Percentiles rank a stretch among this genome's conserved stretches.
Conservation (phyloP, 257 asterid species). For the Fraxinus cuspidata region DNA sequence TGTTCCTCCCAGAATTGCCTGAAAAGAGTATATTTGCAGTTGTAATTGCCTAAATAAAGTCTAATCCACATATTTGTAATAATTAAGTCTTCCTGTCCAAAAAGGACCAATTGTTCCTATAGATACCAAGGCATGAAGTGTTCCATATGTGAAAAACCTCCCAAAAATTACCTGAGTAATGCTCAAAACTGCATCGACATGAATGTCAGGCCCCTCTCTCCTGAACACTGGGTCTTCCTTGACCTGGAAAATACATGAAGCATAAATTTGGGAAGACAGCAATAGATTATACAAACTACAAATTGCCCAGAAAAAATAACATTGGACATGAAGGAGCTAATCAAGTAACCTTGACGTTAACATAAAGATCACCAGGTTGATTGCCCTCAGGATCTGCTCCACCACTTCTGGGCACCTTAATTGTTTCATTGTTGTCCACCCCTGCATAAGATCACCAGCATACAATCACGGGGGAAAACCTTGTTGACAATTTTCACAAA, state of each 20-base stretch:
- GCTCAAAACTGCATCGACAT: slow-evolving; percentile 53
- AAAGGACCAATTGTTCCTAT: neutral
- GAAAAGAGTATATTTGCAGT: slow-evolving; percentile 31
- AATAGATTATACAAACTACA: slow-evolving; percentile 12
- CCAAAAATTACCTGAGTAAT: slow-evolving; percentile 50
- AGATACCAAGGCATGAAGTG: slow-evolving; percentile 13
- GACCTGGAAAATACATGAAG: slow-evolving; percentile 37
- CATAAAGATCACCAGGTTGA: slow-evolving; percentile 57
- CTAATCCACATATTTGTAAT: slow-evolving; percentile 15
- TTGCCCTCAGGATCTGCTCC: slow-evolving; percentile 70
- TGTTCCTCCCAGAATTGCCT: slow-evolving; percentile 97
- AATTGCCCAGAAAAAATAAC: slow-evolving; percentile 6
- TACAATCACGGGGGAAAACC: neutral
- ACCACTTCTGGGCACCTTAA: slow-evolving; percentile 46
- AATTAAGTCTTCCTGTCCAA: neutral
- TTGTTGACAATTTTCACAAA: neutral
- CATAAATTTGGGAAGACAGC: slow-evolving; percentile 4
- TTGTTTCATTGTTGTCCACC: slow-evolving; percentile 49
- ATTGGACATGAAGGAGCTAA: slow-evolving; percentile 1
- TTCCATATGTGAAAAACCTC: slow-evolving; percentile 9
- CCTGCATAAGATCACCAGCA: slow-evolving; percentile 37
- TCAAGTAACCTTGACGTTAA: slow-evolving; percentile 44
- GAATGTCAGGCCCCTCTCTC: slow-evolving; percentile 66
- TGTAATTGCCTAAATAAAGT: slow-evolving; percentile 21
- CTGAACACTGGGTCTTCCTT: slow-evolving; percentile 68